Base-by-base conservation (phyloP, 306 rosid species). In the Spatholobus suberectus region DNA sequence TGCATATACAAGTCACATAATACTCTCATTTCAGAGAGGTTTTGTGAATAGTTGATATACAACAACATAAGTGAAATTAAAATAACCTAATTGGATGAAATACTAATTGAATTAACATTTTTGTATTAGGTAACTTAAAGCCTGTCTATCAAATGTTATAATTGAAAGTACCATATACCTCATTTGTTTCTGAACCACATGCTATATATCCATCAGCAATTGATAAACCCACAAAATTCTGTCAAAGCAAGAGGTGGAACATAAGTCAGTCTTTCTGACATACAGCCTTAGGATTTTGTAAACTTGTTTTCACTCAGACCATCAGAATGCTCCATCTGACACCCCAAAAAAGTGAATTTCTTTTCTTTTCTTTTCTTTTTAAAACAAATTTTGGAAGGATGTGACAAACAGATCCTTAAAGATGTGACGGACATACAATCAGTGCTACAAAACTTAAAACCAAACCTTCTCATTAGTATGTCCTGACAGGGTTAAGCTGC, bases 391-490 rank as follows among this genome's bases (percentile, higher is more conserved):
- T 62, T 62, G 23, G 41, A 62, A 32, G 70, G 12, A 15, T 29
- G 40, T 13, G 41, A 62, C 21, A 29, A 62, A 62, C 41, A 32
- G 70, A 29, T 29, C 40, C 70, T 29, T 29, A 62, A 61, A 61
- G 37, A 62, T 7, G 41, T 32, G 76, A 62, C 18, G 9, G 18
- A 34, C 58, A 40, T 77, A 58, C 55, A 57, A 58, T 75, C 61
- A 67, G 49, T 52, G 73, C 46, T 73, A 58, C 57, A 49, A 46
- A 63, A 74, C 27, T 40, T 23, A 71, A 61, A 32, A 79, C 66
- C 74, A 74, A 90, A 86, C 98, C 93, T 92, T 94, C 85, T 91
- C 94, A 73, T 94, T 92, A 66, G 96, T 87, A 82, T 92, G 96
- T 24, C 97, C 98, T 43, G 85, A 78, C 74, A 94, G 86, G 81